Percentiles rank a stretch among this genome's conserved stretches.
Evolutionary conservation across 768 basidiomycete genomes (phyloP).

Genomic region (Boletus sensibilis): DNA sequence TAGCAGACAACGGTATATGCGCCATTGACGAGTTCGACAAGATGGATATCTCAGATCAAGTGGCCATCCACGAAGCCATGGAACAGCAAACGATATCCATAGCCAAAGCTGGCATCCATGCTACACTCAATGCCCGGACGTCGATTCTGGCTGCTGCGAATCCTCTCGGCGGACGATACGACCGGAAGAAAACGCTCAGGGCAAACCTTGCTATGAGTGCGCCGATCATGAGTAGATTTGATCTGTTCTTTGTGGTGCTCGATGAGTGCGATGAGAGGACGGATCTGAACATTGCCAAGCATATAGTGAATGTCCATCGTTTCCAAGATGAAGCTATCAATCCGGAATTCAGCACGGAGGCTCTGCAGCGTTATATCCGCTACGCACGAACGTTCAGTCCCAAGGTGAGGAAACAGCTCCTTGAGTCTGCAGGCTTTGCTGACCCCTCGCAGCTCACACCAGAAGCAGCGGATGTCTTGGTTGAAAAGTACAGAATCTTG

Average conservation of each 20-base stretch:
- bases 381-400: slow-evolving; percentile 98
- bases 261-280: slow-evolving; percentile 95
- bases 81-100: slow-evolving; percentile 99
- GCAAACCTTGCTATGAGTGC: slow-evolving; percentile 97
- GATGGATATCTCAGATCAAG: slow-evolving; percentile 98
- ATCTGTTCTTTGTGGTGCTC: slow-evolving; percentile 96
- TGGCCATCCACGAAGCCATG: slow-evolving; percentile 99
- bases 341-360: slow-evolving; percentile 97
- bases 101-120: slow-evolving; percentile 98
- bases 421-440: background rate
- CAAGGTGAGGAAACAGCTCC: slow-evolving; percentile 53
- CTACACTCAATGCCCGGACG: slow-evolving; percentile 95
- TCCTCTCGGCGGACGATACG: slow-evolving; percentile 95
- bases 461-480: slow-evolving; percentile 88
- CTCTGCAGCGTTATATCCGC: slow-evolving; percentile 93
- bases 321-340: slow-evolving; percentile 93
- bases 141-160: slow-evolving; percentile 98
- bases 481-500: slow-evolving; percentile 91
- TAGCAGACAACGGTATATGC: slow-evolving; percentile 98
- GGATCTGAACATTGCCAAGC: slow-evolving; percentile 90
- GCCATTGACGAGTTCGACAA: slow-evolving; percentile 99
- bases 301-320: slow-evolving; percentile 97
- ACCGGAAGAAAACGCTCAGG: slow-evolving; percentile 86
- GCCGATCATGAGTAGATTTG: slow-evolving; percentile 98
- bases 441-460: slow-evolving; percentile 68